phyloP scores from a whole-genome alignment of 495 filamentous ascomycete species.

The Cairneyella variabilis region DNA sequence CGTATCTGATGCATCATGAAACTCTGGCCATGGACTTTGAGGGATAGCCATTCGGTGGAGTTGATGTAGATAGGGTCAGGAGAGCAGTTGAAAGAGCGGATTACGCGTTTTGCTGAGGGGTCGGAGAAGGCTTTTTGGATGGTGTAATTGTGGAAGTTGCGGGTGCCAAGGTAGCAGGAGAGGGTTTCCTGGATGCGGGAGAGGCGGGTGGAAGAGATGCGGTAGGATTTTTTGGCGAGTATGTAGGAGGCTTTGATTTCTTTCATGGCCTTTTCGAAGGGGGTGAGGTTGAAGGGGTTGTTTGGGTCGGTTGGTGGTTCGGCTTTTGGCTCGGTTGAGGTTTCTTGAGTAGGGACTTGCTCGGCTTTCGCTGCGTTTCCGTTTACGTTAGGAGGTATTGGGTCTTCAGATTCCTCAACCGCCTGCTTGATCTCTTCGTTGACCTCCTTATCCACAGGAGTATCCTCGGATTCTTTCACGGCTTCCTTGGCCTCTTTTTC shows the following conservation, averaged over 20 bases:
- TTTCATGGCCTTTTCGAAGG: slow-evolving; percentile 62
- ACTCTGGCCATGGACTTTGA: slow-evolving; percentile 94
- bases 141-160: slow-evolving; percentile 95
- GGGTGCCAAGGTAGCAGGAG: slow-evolving; percentile 69
- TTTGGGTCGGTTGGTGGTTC: neutral
- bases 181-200: slow-evolving; percentile 69
- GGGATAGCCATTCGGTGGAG: slow-evolving; percentile 88
- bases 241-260: slow-evolving; percentile 74
- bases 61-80: slow-evolving; percentile 73
- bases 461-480: neutral
- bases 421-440: neutral
- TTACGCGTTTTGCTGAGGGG: slow-evolving; percentile 77
- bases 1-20: slow-evolving; percentile 99
- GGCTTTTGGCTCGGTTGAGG: neutral
- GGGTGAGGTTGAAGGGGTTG: slow-evolving; percentile 26
- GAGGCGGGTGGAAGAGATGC: slow-evolving; percentile 67
- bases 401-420: neutral
- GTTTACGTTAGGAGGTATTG: too few relatives aligned
- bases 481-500: neutral
- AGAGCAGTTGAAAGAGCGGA: slow-evolving; percentile 80
- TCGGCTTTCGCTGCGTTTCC: neutral
- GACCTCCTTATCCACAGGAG: neutral
- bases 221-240: slow-evolving; percentile 73
- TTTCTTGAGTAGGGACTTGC: neutral
- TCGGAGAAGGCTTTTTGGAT: slow-evolving; percentile 78